Base-by-base conservation (phyloP, 768 basidiomycete genomes). In the Artomyces pyxidatus region DNA sequence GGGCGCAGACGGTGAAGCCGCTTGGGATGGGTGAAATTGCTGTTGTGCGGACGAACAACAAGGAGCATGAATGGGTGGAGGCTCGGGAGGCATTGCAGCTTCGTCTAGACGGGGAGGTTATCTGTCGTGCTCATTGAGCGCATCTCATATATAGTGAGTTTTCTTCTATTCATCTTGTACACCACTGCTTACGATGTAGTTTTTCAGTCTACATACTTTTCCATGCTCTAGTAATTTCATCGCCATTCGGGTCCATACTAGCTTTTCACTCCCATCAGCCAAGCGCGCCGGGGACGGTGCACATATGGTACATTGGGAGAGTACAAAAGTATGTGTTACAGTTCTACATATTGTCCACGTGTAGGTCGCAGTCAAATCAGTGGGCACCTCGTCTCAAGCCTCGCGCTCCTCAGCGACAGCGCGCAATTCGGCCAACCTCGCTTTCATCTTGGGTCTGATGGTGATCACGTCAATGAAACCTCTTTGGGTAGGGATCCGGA, bases 1-100 rank as follows among this genome's bases (percentile, higher is more conserved):
- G 91, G 49, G 88, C 85, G 7, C 81, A 88, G 62, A 82, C 79
- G 9, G 76, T 96, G 11, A 80, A 80, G 51, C 91, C 94, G 0
- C 71, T 98, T 47, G 84, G 85, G 0, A 79, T 98, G 74, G 94
- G 96, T 16, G 96, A 99, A 70, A 80, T 98, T 55, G 87, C 88
- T 19, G 78, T 98, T 9, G 80, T 99, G 16, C 76, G 71, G 65
- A 91, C 86, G 43, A 73, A 73, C 56, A 75, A 73, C 58, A 78
- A 69, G 68, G 81, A 86, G 61, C 70, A 86, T 52, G 83, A 85
- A 61, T 97, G 88, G 83, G 56, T 96, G 59, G 95, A 99, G 64
- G 94, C 92, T 6, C 74, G 94, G 64, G 94, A 99, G 65, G 95
- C 95, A 5, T 65, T 95, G 60, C 72, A 80, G 64, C 62, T 90